Percentiles rank a stretch among this genome's conserved stretches.
phyloP scores from a whole-genome alignment of 306 rosid species.

The Castanea sativa region DNA sequence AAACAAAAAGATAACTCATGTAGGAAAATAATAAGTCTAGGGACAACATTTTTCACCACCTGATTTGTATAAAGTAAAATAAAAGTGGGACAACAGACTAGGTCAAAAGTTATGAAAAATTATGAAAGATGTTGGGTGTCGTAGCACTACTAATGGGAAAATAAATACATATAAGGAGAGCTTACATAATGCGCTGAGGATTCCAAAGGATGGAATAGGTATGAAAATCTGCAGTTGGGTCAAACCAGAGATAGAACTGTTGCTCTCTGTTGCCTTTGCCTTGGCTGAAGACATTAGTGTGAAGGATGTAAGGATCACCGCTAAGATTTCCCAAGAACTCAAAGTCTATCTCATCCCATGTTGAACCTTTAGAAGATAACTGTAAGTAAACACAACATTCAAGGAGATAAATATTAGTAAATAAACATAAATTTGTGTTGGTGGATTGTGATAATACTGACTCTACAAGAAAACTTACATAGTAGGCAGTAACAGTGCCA shows the following conservation, averaged over 20 bases:
- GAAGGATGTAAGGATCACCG: conserved; percentile 76
- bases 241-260: conserved; percentile 76
- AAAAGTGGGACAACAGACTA: no score
- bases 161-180: neutral
- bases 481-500: conserved; percentile 55
- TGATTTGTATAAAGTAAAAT: no score
- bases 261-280: conserved; percentile 80
- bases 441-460: neutral
- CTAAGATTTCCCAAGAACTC: conserved; percentile 61
- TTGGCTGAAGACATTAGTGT: conserved; percentile 65
- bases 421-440: neutral
- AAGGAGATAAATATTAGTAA: neutral
- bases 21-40: no score
- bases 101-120: no score
- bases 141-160: no score
- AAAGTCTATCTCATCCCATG: conserved; percentile 73
- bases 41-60: no score
- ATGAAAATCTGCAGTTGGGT: conserved; percentile 75
- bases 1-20: no score
- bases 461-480: conserved; percentile 8
- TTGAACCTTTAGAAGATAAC: conserved; percentile 40
- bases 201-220: conserved; percentile 73
- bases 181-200: conserved; percentile 50
- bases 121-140: no score
- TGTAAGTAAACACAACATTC: neutral